These are phyloP conservation scores for Phytophthora constricta DNA, from an alignment of 352 stramenopile genomes.

Conservation along the genomic window DNA sequence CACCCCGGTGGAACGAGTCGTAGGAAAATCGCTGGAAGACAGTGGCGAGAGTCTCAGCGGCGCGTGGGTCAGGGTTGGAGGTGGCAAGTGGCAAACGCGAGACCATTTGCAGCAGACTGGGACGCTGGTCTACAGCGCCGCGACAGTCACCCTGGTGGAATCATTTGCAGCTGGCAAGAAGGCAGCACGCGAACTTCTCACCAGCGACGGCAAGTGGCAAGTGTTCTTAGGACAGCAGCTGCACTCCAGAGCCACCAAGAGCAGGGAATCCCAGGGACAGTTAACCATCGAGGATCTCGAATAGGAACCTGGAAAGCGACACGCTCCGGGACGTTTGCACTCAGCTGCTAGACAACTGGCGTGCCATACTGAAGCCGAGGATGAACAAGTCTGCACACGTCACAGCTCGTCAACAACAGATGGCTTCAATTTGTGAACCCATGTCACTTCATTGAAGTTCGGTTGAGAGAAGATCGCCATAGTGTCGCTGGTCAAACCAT, in stretches of 20 bases:
- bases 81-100: conserved; percentile 33
- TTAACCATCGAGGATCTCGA: conserved; percentile 46
- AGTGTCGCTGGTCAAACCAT: no score
- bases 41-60: background rate
- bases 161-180: conserved; percentile 19
- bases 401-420: no score
- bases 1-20: conserved; percentile 1
- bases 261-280: conserved; percentile 17
- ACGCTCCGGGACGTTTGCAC: background rate
- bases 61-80: conserved; percentile 31
- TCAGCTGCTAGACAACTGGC: conserved; percentile 1
- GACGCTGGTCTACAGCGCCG: background rate
- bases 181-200: conserved; percentile 36
- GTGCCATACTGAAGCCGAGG: no score
- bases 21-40: conserved; percentile 12
- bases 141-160: conserved; percentile 21
- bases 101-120: conserved; percentile 9
- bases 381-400: no score
- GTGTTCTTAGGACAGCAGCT: conserved; percentile 29
- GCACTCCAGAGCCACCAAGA: background rate
- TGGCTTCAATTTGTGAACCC: conserved; percentile 16
- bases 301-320: conserved; percentile 2
- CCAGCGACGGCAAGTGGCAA: conserved; percentile 39
- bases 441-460: conserved; percentile 10
- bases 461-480: no score